Percentiles rank a stretch among this genome's conserved stretches.
Evolutionary conservation across 1,284 basidiomycete species (phyloP).

Genomic region (Ustilago xerochloae): DNA sequence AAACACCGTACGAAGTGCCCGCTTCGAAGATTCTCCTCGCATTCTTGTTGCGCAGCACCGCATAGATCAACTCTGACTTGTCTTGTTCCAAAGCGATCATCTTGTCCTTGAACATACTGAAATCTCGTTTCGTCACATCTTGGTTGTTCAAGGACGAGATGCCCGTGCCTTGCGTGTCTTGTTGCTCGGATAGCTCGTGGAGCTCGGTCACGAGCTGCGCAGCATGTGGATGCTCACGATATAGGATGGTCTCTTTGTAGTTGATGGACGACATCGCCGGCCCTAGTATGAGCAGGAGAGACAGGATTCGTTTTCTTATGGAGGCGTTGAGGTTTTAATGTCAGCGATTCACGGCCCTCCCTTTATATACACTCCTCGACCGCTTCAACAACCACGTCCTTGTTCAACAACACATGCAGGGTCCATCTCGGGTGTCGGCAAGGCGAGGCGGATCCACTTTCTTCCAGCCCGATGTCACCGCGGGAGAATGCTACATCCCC

Average conservation of each 20-base stretch:
- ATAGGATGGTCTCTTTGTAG: conserved; percentile 24
- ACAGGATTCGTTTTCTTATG: too few relatives aligned
- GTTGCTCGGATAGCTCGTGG: conserved; percentile 30
- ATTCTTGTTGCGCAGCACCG: conserved; percentile 30
- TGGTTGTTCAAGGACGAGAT: conserved; percentile 37
- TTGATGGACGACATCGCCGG: conserved; percentile 13
- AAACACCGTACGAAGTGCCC: conserved; percentile 38
- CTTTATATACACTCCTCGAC: too few relatives aligned
- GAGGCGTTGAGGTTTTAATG: too few relatives aligned
- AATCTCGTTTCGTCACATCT: conserved; percentile 27
- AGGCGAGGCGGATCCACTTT: background rate
- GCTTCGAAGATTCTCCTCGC: conserved; percentile 39
- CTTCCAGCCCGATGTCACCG: background rate
- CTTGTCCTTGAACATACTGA: conserved; percentile 37
- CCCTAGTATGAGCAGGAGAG: background rate
- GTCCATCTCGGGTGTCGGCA: background rate
- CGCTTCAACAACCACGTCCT: too few relatives aligned
- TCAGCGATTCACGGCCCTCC: too few relatives aligned
- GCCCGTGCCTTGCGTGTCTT: conserved; percentile 33
- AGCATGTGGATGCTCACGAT: conserved; percentile 12
- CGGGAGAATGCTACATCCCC: too few relatives aligned
- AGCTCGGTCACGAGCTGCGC: conserved; percentile 31
- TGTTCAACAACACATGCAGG: too few relatives aligned
- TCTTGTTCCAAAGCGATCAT: conserved; percentile 43
- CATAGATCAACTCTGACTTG: conserved; percentile 30